A percentile compares a stretch with the other conserved stretches of the same genome.
Conservation (phyloP, 345 rosid species). For the Camelina neglecta region DNA sequence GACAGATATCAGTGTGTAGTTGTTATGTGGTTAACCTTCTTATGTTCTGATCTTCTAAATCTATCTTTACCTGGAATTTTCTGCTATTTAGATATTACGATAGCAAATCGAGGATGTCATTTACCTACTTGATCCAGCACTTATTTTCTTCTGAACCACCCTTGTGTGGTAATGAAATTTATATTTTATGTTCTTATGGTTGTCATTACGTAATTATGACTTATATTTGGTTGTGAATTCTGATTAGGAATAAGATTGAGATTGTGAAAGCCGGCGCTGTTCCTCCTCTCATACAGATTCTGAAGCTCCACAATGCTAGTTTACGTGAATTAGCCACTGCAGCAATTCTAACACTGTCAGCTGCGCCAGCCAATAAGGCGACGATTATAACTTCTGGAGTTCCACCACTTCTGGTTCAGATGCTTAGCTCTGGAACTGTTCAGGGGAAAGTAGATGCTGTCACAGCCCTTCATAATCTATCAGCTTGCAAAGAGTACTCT, state of each 20-base stretch:
- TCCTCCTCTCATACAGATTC: constrained; percentile 71
- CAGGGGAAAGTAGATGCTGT: constrained; percentile 86
- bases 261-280: constrained; percentile 74
- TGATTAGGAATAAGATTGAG: constrained; percentile 70
- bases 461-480: constrained; percentile 72
- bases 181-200: background rate
- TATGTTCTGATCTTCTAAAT: background rate
- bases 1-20: background rate
- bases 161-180: background rate
- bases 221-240: constrained; percentile 10
- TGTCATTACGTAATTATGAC: background rate
- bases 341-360: constrained; percentile 75
- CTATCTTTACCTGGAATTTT: background rate
- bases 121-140: background rate
- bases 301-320: constrained; percentile 55
- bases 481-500: constrained; percentile 55
- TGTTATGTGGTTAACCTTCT: constrained; percentile 1
- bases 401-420: constrained; percentile 67
- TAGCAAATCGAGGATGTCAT: constrained; percentile 13
- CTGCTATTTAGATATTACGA: background rate
- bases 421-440: constrained; percentile 70
- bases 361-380: constrained; percentile 70
- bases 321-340: constrained; percentile 76
- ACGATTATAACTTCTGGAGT: constrained; percentile 66
- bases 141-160: background rate